Conservation (phyloP, 1,139 yeast species). For the Diutina pseudorugosa region DNA sequence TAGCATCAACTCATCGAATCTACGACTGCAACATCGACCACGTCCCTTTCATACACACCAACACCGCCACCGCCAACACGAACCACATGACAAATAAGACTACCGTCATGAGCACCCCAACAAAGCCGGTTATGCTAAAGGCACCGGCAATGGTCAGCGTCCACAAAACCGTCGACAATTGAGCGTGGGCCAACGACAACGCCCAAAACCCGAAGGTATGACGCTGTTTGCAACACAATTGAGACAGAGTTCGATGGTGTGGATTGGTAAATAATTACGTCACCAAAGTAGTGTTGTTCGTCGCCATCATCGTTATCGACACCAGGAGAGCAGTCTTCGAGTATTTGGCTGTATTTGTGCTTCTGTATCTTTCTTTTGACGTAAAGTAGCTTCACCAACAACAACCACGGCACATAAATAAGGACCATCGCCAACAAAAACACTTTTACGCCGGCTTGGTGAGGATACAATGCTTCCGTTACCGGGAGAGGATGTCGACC, state of each 20-base stretch:
- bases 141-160: neutral
- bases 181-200: neutral
- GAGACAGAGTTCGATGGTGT: no score
- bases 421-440: slow-evolving; percentile 66
- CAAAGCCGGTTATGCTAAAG: neutral
- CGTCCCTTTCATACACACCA: slow-evolving; percentile 3
- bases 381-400: slow-evolving; percentile 73
- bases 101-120: slow-evolving; percentile 3
- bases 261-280: no score
- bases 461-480: slow-evolving; percentile 75
- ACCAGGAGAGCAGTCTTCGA: slow-evolving; percentile 16
- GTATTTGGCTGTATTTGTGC: slow-evolving; percentile 13
- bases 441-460: slow-evolving; percentile 73
- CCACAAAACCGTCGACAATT: no score
- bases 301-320: slow-evolving; percentile 34
- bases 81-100: slow-evolving; percentile 2
- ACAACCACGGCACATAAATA: no score
- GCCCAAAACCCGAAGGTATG: slow-evolving; percentile 62
- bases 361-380: slow-evolving; percentile 30
- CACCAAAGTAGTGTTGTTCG: slow-evolving; percentile 63
- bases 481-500: no score
- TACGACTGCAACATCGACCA: slow-evolving; percentile 1
- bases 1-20: neutral
- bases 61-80: neutral
- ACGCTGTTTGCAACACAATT: slow-evolving; percentile 96